phyloP scores from a whole-genome alignment of 2,329 filamentous ascomycete genomes.

The Pseudogymnoascus sp. region DNA sequence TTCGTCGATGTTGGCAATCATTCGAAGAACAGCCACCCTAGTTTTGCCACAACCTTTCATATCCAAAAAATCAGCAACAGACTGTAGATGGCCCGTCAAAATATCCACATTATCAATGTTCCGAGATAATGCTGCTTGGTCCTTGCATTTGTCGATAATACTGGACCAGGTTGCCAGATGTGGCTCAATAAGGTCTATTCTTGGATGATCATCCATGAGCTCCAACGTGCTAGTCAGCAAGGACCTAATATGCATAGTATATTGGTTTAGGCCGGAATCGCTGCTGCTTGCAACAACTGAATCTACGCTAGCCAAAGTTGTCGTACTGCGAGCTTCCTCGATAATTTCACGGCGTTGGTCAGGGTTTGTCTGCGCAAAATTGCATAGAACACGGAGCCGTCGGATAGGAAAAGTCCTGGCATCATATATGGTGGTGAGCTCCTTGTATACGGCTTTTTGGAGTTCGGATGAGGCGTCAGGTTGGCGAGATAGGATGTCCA shows the following conservation, averaged over 20 bases:
- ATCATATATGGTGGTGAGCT: slow-evolving; percentile 24
- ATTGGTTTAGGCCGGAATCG: slow-evolving; percentile 23
- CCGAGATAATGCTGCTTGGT: slow-evolving; percentile 34
- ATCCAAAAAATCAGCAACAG: slow-evolving; percentile 48
- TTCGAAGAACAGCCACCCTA: slow-evolving; percentile 40
- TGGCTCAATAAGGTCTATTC: slow-evolving; percentile 20
- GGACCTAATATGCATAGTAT: slow-evolving; percentile 21
- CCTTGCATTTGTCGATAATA: slow-evolving; percentile 37
- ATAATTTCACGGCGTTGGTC: slow-evolving; percentile 13
- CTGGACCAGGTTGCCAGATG: slow-evolving; percentile 26
- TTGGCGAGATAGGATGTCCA: slow-evolving; percentile 37
- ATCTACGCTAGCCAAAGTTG: slow-evolving; percentile 3
- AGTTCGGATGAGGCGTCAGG: slow-evolving; percentile 17
- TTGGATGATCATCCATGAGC: slow-evolving; percentile 22
- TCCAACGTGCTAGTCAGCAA: slow-evolving; percentile 22
- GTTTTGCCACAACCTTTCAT: slow-evolving; percentile 47
- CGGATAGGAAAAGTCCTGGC: slow-evolving; percentile 25
- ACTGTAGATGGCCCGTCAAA: slow-evolving; percentile 44
- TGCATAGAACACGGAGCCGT: slow-evolving; percentile 23
- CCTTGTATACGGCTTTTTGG: slow-evolving; percentile 19
- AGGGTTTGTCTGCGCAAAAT: slow-evolving; percentile 19
- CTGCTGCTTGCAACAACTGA: slow-evolving; percentile 15
- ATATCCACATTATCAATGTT: slow-evolving; percentile 43
- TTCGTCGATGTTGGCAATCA: slow-evolving; percentile 41
- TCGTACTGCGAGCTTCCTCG: slow-evolving; percentile 6